Percentiles rank a stretch among this genome's conserved stretches.
Evolutionary conservation across 2,329 filamentous ascomycete genomes (phyloP).

Genomic region (Didymella keratinophila): DNA sequence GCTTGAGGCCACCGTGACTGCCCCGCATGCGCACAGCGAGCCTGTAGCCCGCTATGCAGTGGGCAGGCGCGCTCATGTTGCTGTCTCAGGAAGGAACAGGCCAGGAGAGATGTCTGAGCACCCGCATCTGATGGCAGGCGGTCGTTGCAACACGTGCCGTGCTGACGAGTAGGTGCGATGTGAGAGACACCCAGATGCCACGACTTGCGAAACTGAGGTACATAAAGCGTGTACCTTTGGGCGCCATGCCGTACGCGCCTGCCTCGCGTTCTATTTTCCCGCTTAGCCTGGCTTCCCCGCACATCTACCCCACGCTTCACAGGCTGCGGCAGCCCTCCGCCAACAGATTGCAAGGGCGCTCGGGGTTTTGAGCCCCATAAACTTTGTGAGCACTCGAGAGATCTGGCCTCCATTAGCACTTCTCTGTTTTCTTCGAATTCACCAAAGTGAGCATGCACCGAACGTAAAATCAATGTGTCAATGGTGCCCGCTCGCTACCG

Average conservation of each 20-base stretch:
- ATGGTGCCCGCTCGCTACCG: conserved; percentile 6
- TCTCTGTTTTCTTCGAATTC: too few relatives aligned
- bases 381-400: not conserved
- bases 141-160: conserved; percentile 18
- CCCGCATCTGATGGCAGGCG: conserved; percentile 46
- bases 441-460: not conserved
- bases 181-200: conserved; percentile 25
- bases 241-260: conserved; percentile 25
- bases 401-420: not conserved
- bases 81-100: conserved; percentile 30
- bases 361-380: conserved; percentile 7
- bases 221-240: conserved; percentile 36
- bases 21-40: conserved; percentile 37
- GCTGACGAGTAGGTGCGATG: conserved; percentile 23
- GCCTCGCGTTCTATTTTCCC: conserved; percentile 31
- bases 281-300: conserved; percentile 38
- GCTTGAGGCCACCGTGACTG: conserved; percentile 23
- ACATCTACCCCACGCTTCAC: conserved; percentile 26
- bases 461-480: not conserved
- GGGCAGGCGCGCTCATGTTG: conserved; percentile 44
- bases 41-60: conserved; percentile 39
- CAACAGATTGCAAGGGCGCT: conserved; percentile 13
- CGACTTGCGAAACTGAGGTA: conserved; percentile 31
- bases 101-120: conserved; percentile 30
- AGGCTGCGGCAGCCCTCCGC: conserved; percentile 3